Conservation (phyloP, 2,329 filamentous ascomycete genomes). For the Myriangium duriaei region DNA sequence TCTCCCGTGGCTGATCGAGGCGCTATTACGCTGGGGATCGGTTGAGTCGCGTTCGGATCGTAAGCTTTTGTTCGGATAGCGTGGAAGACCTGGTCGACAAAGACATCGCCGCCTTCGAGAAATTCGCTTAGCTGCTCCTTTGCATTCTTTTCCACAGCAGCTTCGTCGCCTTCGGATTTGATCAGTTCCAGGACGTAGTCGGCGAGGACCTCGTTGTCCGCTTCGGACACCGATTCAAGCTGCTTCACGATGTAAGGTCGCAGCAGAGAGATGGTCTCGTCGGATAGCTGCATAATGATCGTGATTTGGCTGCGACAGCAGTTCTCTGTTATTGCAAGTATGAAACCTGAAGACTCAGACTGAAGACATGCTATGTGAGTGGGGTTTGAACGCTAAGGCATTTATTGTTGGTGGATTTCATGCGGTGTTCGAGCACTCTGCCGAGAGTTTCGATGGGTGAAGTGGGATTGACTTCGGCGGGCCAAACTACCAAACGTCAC, state of each 20-base stretch:
- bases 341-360: too few species aligned
- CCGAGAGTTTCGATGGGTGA: too few species aligned
- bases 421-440: too few species aligned
- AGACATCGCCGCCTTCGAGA: constrained; percentile 40
- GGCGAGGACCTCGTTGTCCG: constrained; percentile 68
- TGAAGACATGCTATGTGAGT: too few species aligned
- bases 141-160: constrained; percentile 54
- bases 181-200: constrained; percentile 75
- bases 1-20: background rate
- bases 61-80: constrained; percentile 46
- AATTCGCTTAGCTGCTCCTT: constrained; percentile 65
- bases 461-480: too few species aligned
- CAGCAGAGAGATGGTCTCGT: background rate
- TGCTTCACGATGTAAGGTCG: constrained; percentile 1
- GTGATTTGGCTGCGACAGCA: too few species aligned
- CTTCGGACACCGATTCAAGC: constrained; percentile 45
- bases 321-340: too few species aligned
- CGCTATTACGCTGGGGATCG: constrained; percentile 4
- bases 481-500: too few species aligned
- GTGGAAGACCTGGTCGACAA: constrained; percentile 60
- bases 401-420: too few species aligned
- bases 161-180: constrained; percentile 52
- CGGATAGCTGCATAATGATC: constrained; percentile 6
- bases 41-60: constrained; percentile 21
- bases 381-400: too few species aligned